These are phyloP conservation scores for Cryphonectria japonica DNA, from an alignment of 2,329 filamentous ascomycete species.

Conservation along the genomic window DNA sequence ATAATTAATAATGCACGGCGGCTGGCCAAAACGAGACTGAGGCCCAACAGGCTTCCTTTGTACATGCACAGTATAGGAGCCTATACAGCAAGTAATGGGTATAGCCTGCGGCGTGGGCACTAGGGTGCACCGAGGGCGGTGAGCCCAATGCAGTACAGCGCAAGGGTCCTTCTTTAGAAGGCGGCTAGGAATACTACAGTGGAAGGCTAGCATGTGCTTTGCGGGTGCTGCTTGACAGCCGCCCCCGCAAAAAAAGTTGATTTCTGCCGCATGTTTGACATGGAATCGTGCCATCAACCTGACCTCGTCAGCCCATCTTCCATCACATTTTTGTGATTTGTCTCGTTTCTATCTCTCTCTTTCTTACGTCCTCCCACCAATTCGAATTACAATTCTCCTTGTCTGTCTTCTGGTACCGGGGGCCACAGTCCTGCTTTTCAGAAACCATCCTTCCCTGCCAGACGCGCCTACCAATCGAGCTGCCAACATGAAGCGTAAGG, in stretches of 20 bases:
- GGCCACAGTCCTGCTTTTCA: not conserved
- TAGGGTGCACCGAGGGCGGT: not conserved
- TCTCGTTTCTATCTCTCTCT: not conserved
- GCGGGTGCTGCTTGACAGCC: not conserved
- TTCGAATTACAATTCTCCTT: not conserved
- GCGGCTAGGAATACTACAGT: not conserved
- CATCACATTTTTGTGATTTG: not conserved
- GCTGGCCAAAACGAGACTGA: not conserved
- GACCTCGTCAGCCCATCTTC: slow-evolving; percentile 25
- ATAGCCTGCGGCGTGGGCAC: not conserved
- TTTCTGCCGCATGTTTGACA: slow-evolving; percentile 25
- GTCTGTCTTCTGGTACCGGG: not conserved
- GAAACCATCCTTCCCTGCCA: slow-evolving; percentile 8
- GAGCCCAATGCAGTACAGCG: not conserved
- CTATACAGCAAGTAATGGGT: not conserved
- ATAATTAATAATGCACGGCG: not conserved
- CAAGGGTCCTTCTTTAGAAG: not conserved
- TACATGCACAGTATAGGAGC: not conserved
- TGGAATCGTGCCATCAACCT: slow-evolving; percentile 23
- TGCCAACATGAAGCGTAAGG: slow-evolving; percentile 64
- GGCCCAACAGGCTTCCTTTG: not conserved
- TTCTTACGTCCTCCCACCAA: not conserved
- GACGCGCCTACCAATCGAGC: slow-evolving; percentile 32
- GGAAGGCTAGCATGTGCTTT: not conserved
- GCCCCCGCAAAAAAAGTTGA: slow-evolving; percentile 5